Evolutionary conservation across 176 grass and related monocot genomes (phyloP).

Genomic region (Metroxylon sagu): DNA sequence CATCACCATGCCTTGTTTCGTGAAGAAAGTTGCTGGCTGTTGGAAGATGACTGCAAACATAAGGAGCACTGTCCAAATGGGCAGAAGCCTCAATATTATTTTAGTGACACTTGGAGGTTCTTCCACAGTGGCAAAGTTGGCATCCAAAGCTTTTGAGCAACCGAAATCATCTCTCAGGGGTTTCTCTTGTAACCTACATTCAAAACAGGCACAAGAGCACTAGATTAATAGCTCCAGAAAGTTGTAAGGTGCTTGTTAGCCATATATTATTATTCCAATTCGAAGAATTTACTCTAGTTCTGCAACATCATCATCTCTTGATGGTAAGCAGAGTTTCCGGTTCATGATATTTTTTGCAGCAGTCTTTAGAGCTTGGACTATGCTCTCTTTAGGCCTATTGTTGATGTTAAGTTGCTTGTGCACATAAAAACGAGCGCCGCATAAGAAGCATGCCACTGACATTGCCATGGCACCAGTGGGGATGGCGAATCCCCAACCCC

Average conservation of each 20-base stretch:
- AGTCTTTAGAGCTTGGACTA: slow-evolving; percentile 36
- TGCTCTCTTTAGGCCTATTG: slow-evolving; percentile 2
- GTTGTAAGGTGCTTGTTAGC: neutral
- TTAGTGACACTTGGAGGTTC: slow-evolving; percentile 37
- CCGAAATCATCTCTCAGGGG: slow-evolving; percentile 27
- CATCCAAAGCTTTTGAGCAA: neutral
- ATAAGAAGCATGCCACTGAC: slow-evolving; percentile 52
- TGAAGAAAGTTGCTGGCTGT: slow-evolving; percentile 87
- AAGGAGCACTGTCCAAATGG: slow-evolving; percentile 66
- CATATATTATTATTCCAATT: no score
- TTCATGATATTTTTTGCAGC: neutral
- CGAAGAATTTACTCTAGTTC: slow-evolving; percentile 54
- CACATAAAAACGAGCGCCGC: slow-evolving; percentile 47
- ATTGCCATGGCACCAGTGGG: slow-evolving; percentile 53
- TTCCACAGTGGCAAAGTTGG: slow-evolving; percentile 1
- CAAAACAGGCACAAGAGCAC: neutral
- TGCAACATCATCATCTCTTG: slow-evolving; percentile 15
- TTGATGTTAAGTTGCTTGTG: slow-evolving; percentile 22
- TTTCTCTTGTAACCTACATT: slow-evolving; percentile 50
- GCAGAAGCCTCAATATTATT: slow-evolving; percentile 48
- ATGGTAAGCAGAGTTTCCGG: slow-evolving; percentile 23
- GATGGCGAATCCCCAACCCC: slow-evolving; percentile 79
- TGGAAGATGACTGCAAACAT: slow-evolving; percentile 94
- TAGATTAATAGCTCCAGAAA: neutral
- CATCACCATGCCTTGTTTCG: slow-evolving; percentile 87